Evolutionary conservation across 2,329 filamentous ascomycete genomes (phyloP), one percentile per base, ranked within the genome.

Genomic region (Penicillium freii): DNA sequence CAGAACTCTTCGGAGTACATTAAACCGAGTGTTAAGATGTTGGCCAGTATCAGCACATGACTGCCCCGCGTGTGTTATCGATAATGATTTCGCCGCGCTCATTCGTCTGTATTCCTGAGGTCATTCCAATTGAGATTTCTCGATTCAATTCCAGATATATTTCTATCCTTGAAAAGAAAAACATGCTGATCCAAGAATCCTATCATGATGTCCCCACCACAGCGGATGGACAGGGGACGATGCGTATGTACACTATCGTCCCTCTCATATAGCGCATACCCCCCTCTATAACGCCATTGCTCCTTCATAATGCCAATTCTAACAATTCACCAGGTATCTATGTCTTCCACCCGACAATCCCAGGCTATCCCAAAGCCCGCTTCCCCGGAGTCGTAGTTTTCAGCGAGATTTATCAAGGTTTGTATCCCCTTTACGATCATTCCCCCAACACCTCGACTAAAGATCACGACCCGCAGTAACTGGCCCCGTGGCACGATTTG

Each of bases 351-450:
- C 92, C 92, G 8, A 86, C 84, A 15, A 88, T 97, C 64, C 84
- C 91, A 0, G 88, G 89, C 59, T 96, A 96, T 71, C 91, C 92
- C 29, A 87, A 94, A 64, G 92, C 92, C 75, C 92, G 86, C 69
- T 96, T 96, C 69, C 92, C 92, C 0, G 92, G 90, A 21, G 90
- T 97, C 5, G 88, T 90, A 15, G 81, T 97, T 56, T 97, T 96
- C 73, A 92, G 88, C 66, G 92, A 97, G 77, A 97, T 97, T 69
- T 97, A 97, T 71, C 92, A 97, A 86, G 92, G 91, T 92, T 75
- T 56, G 70, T 58, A 36, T 38, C 29, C 21, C 13, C 27, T 25
- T 23, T 36, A 17, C 25, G 36, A 54, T 31, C 10, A 45, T 36
- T 17, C 7, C 9, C 9, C 23, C 9, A 42, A 25, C n/a, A 27